Evolutionary conservation across 495 filamentous ascomycete species (phyloP).

Genomic region (Tuber microsphaerosporum): DNA sequence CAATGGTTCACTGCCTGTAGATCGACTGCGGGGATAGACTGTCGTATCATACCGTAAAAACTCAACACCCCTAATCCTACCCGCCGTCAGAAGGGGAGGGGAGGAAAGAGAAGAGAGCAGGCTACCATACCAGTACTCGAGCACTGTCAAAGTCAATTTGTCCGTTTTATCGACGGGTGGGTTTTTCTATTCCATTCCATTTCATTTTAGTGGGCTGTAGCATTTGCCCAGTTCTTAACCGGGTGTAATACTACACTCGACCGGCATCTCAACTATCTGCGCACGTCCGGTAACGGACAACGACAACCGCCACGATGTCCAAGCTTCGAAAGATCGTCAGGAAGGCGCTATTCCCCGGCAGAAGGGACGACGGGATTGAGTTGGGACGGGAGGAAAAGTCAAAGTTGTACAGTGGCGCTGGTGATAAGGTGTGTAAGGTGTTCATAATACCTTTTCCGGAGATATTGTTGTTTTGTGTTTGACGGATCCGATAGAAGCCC

Average conservation of each 20-base stretch:
- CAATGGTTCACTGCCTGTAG: neutral
- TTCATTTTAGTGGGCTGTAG: neutral
- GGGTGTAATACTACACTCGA: neutral
- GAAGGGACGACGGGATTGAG: neutral
- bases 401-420: neutral
- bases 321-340: neutral
- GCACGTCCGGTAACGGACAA: neutral
- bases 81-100: neutral
- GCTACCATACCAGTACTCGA: neutral
- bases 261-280: neutral
- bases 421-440: neutral
- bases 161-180: neutral
- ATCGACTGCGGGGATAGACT: neutral
- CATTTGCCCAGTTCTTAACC: neutral
- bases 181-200: neutral
- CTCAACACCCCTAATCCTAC: neutral
- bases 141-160: neutral
- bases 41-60: neutral
- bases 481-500: neutral
- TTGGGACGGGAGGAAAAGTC: neutral
- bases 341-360: neutral
- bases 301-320: neutral
- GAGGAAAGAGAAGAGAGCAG: neutral
- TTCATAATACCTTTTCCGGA: neutral
- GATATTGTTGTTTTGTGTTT: neutral